Evolutionary conservation across 345 rosid genomes (phyloP).

Genomic region (Eutrema japonicum): DNA sequence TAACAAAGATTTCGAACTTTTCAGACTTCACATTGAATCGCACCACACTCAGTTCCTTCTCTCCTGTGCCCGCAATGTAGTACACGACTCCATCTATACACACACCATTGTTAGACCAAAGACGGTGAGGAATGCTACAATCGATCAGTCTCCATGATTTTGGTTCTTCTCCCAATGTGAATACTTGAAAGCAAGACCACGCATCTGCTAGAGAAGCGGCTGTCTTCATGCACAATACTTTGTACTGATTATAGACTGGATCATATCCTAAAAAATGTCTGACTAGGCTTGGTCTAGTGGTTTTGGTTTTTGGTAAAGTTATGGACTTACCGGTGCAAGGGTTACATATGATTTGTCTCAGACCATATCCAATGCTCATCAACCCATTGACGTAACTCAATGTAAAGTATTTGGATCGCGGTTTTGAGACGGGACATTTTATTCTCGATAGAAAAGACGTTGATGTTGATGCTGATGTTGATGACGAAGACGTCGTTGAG

Average conservation of each 20-base stretch:
- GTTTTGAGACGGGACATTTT: background rate
- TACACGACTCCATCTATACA: constrained; percentile 1
- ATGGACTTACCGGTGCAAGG: background rate
- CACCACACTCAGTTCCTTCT: background rate
- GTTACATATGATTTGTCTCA: background rate
- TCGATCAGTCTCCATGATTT: background rate
- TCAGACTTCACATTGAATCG: constrained; percentile 11
- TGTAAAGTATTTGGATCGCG: background rate
- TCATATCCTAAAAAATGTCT: background rate
- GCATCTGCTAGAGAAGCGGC: no score
- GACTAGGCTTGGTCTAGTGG: background rate
- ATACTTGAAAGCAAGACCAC: background rate
- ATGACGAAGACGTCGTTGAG: background rate
- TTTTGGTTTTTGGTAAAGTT: background rate
- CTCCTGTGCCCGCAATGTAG: background rate
- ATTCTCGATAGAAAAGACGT: background rate
- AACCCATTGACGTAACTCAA: background rate
- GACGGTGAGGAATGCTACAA: background rate
- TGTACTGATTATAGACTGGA: background rate
- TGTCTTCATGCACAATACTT: background rate
- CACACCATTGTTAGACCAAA: background rate
- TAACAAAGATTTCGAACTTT: background rate
- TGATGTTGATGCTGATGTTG: background rate
- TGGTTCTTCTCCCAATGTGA: background rate
- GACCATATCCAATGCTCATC: background rate